phyloP scores from a whole-genome alignment of 2,329 filamentous ascomycete species.

The Phaeoacremonium minimum region DNA sequence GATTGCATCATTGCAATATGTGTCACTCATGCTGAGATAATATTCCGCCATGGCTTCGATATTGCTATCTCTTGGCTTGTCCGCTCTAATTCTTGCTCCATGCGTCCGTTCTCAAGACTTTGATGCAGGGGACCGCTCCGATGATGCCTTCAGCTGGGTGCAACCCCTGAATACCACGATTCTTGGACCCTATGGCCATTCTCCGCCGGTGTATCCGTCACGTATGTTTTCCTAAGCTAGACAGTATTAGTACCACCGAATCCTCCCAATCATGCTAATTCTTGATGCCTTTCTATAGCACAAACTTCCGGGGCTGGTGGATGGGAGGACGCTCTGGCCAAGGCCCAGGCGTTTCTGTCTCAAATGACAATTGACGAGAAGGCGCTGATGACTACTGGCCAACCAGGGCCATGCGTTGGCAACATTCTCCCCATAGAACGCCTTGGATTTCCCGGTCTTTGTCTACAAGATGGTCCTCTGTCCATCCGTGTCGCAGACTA shows the following conservation, averaged over 20 bases:
- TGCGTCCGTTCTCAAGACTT: conserved; percentile 20
- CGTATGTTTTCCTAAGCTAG: conserved; percentile 23
- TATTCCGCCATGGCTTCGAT: not conserved
- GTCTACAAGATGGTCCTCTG: conserved; percentile 66
- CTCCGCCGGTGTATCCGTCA: conserved; percentile 27
- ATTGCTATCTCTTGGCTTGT: conserved; percentile 10
- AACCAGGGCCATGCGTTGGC: conserved; percentile 15
- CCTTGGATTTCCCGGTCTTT: conserved; percentile 54
- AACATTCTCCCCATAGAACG: conserved; percentile 44
- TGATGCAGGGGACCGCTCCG: conserved; percentile 13
- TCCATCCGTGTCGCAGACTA: conserved; percentile 64
- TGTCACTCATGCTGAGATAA: not conserved
- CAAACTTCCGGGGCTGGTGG: conserved; percentile 26
- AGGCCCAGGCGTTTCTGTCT: conserved; percentile 49
- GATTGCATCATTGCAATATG: not conserved
- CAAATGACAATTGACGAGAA: conserved; percentile 65
- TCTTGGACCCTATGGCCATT: conserved; percentile 32
- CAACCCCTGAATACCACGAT: conserved; percentile 36
- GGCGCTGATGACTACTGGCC: conserved; percentile 15
- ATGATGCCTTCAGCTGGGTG: conserved; percentile 29
- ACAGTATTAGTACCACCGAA: not conserved
- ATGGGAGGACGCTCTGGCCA: conserved; percentile 29
- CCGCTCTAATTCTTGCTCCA: conserved; percentile 23
- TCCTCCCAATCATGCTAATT: no score
- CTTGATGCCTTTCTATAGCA: conserved; percentile 14